phyloP scores from a whole-genome alignment of 1,284 basidiomycete genomes.

The Agaricales sp. region DNA sequence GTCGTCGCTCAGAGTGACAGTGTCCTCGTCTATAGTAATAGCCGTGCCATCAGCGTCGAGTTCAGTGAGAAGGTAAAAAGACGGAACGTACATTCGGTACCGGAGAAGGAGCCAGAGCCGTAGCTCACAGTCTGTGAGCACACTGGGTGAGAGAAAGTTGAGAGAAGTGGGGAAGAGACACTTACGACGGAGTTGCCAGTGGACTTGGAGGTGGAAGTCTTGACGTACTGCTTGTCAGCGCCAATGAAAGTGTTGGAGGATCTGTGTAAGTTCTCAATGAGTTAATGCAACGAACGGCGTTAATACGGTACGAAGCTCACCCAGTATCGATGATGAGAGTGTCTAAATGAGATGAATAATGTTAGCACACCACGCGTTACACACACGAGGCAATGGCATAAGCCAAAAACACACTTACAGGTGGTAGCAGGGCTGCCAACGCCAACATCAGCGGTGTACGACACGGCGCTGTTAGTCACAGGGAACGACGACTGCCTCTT shows the following conservation, averaged over 20 bases:
- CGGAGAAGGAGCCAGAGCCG: constrained; percentile 42
- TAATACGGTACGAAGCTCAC: constrained; percentile 42
- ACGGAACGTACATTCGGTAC: constrained; percentile 14
- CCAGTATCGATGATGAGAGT: constrained; percentile 30
- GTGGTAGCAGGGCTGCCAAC: constrained; percentile 49
- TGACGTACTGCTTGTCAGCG: constrained; percentile 32
- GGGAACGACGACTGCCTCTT: no score
- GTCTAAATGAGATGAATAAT: constrained; percentile 21
- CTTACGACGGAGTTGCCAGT: constrained; percentile 36
- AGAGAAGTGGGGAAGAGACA: no score
- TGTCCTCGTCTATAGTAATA: constrained; percentile 31
- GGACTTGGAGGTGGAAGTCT: constrained; percentile 34
- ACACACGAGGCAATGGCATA: no score
- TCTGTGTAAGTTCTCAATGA: no score
- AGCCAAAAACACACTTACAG: constrained; percentile 31
- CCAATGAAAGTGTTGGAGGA: constrained; percentile 40
- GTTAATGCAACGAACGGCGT: not conserved
- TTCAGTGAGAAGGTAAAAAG: constrained; percentile 5
- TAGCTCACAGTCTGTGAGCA: constrained; percentile 34
- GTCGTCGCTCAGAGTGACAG: constrained; percentile 25
- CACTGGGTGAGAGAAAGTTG: no score
- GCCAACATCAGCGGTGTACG: constrained; percentile 41
- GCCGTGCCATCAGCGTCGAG: not conserved
- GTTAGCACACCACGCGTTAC: no score
- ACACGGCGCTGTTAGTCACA: no score